Percentiles rank a stretch among this genome's conserved stretches.
These are phyloP conservation scores for Neonectria neomacrospora DNA, from an alignment of 2,329 filamentous ascomycete genomes.

Conservation along the genomic window DNA sequence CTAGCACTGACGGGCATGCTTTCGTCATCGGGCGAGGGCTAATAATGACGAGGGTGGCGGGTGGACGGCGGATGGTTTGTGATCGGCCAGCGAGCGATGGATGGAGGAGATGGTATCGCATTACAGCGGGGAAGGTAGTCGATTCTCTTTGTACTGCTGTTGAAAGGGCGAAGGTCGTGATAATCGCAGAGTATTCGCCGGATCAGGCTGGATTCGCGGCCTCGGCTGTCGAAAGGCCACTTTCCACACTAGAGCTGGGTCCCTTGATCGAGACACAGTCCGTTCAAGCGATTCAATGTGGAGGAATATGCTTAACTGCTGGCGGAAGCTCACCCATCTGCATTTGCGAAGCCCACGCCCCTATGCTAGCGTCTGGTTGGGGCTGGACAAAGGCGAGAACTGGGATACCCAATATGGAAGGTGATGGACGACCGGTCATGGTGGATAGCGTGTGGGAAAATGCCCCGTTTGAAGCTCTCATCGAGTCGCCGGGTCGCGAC, in stretches of 20 bases:
- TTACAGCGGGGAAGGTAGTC: not conserved
- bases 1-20: not conserved
- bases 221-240: not conserved
- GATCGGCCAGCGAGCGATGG: not conserved
- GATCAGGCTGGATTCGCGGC: not conserved
- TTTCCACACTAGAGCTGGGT: not conserved
- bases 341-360: not conserved
- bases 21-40: conserved; percentile 1
- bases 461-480: conserved; percentile 5
- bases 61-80: not conserved
- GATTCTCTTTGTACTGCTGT: not conserved
- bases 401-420: conserved; percentile 18
- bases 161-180: not conserved
- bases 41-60: not conserved
- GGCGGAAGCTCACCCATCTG: not conserved
- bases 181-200: not conserved
- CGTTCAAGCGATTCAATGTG: not conserved
- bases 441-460: not conserved
- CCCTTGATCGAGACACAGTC: not conserved
- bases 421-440: not conserved
- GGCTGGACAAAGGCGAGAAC: not conserved
- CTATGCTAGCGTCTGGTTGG: not conserved
- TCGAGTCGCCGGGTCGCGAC: not conserved
- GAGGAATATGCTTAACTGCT: not conserved
- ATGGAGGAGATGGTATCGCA: not conserved